Conservation (phyloP, 495 filamentous ascomycete species). For the Annulohypoxylon moriforme region DNA sequence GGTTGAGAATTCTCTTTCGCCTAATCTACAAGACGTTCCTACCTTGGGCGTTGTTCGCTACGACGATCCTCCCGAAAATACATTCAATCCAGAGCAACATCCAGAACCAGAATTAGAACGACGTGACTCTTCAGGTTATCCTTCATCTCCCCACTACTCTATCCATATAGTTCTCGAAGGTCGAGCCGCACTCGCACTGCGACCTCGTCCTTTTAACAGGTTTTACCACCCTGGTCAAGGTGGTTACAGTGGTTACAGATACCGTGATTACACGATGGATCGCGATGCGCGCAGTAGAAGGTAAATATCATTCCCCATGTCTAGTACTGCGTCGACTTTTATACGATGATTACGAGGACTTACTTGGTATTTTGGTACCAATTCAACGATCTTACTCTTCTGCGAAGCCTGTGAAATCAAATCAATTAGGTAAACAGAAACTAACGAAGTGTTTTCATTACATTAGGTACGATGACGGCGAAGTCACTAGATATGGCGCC, state of each 20-base stretch:
- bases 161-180: neutral
- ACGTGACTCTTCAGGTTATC: neutral
- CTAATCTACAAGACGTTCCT: neutral
- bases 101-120: neutral
- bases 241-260: neutral
- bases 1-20: neutral
- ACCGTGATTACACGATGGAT: conserved; percentile 39
- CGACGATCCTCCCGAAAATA: neutral
- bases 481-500: conserved; percentile 66
- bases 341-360: too few relatives aligned
- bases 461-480: conserved; percentile 63
- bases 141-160: too few relatives aligned
- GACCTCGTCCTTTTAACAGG: neutral
- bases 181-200: neutral
- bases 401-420: neutral
- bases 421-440: neutral
- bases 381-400: neutral
- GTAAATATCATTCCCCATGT: conserved; percentile 46
- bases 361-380: neutral
- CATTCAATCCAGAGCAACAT: neutral
- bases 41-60: too few relatives aligned
- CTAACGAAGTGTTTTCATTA: neutral
- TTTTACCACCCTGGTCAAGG: too few relatives aligned
- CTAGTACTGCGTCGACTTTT: neutral
- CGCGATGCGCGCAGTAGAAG: conserved; percentile 52